Evolutionary conservation across 1,139 yeast species (phyloP), one percentile per base, ranked within the genome.

Genomic region (Sugiyamaella xylanicola): DNA sequence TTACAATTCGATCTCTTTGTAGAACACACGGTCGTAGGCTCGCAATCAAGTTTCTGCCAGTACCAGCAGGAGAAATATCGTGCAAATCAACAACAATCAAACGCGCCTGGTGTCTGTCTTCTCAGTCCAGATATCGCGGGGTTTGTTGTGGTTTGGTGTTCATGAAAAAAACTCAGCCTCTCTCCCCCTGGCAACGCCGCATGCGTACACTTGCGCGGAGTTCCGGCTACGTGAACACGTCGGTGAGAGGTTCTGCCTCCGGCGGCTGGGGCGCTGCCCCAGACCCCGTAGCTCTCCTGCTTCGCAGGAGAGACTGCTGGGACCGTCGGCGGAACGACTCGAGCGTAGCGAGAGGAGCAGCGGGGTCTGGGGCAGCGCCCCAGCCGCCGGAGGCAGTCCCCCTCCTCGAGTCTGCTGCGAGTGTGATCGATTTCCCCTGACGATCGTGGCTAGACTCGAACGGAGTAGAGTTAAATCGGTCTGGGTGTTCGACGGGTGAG

Each of bases 351-450:
- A 15, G 37, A 32, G 15, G 15, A n/a, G n/a, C 13, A 32, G 15
- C 29, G 15, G 37, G 37, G 37, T 32, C 37, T n/a, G 37, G 37
- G 37, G 37, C 37, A 13, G 37, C 8, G 37, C 37, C 37, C 37
- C 37, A n/a, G 37, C 37, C 37, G 37, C 37, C 29, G 29, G 29
- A 25, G 29, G 29, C 29, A 25, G 29, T 5, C 5, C 29, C 8
- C 8, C 29, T 9, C 29, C 29, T n/a, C n/a, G n/a, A n/a, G n/a
- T n/a, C n/a, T n/a, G n/a, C n/a, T n/a, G n/a, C n/a, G n/a, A n/a
- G n/a, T n/a, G 29, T 25, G 37, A 4, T 4, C 37, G 37, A 13
- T 32, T n/a, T 8, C 37, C 37, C 37, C 37, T 32, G 37, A 13
- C 37, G 37, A 32, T 32, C 37, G 37, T 25, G 29, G 9, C 5